Conservation (phyloP, 331 rosid species). For the Rosa hybrid region DNA sequence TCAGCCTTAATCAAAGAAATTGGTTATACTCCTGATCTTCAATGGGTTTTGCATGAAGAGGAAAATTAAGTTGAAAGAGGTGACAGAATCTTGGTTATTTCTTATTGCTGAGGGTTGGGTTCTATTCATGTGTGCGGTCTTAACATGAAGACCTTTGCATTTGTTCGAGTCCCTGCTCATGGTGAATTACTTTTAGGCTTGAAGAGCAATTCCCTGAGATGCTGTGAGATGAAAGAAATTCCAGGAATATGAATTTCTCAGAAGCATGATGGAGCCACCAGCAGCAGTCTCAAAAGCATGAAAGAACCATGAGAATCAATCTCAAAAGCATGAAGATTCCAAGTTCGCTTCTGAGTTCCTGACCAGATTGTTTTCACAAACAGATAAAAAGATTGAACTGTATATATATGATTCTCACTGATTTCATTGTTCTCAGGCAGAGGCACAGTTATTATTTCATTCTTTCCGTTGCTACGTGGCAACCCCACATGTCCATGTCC, state of each 20-base stretch:
- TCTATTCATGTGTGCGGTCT: neutral
- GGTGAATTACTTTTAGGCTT: neutral
- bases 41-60: constrained; percentile 26
- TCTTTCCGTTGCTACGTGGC: neutral
- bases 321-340: neutral
- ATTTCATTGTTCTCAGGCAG: too few species aligned
- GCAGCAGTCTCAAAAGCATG: neutral
- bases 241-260: neutral
- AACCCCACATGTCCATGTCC: neutral
- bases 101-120: neutral
- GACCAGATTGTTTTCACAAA: neutral
- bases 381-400: neutral
- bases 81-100: neutral
- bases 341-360: neutral
- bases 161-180: neutral
- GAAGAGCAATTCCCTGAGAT: neutral
- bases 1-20: constrained; percentile 32
- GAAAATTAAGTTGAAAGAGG: constrained; percentile 15
- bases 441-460: neutral
- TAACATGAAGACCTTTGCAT: neutral
- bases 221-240: neutral
- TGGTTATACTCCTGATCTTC: constrained; percentile 29
- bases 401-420: neutral
- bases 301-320: neutral
- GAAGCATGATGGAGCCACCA: neutral